Evolutionary conservation across 306 rosid genomes (phyloP).

Genomic region (Crataegus laevigata): DNA sequence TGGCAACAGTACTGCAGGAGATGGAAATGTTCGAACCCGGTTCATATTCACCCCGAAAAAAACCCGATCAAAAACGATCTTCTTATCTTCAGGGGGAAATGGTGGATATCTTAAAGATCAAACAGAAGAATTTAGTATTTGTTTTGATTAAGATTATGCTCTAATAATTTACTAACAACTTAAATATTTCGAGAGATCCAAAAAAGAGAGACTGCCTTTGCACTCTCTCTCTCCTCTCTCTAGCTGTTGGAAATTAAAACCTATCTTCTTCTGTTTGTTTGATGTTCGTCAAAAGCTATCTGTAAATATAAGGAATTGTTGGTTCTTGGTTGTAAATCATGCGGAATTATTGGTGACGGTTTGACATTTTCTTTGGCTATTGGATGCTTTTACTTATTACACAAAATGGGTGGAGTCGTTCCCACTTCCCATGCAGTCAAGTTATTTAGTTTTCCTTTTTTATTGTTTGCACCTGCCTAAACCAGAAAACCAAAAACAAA

Average conservation of each 20-base stretch:
- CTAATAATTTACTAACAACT: neutral
- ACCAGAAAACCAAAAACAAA: too few species aligned
- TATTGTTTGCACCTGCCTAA: neutral
- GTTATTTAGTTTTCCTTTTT: neutral
- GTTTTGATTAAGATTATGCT: neutral
- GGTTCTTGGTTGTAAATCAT: conserved; percentile 29
- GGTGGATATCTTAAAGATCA: conserved; percentile 5
- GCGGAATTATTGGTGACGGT: conserved; percentile 54
- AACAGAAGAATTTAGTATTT: neutral
- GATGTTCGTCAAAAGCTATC: conserved; percentile 7
- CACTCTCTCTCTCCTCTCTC: conserved; percentile 29
- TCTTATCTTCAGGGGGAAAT: neutral
- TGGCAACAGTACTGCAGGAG: conserved; percentile 30
- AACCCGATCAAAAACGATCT: neutral
- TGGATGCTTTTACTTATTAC: conserved; percentile 1
- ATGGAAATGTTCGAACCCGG: conserved; percentile 42
- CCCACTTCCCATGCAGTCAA: neutral
- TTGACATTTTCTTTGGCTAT: conserved; percentile 56
- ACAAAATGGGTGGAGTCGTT: neutral
- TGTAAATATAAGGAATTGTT: conserved; percentile 23
- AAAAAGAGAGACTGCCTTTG: conserved; percentile 47
- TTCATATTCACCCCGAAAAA: conserved; percentile 32
- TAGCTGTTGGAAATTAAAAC: neutral
- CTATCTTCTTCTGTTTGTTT: neutral
- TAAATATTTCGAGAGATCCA: conserved; percentile 24